Percentiles rank a stretch among this genome's conserved stretches.
Conservation (phyloP, 441 rosid genomes). For the Rhodomyrtus psidioides region DNA sequence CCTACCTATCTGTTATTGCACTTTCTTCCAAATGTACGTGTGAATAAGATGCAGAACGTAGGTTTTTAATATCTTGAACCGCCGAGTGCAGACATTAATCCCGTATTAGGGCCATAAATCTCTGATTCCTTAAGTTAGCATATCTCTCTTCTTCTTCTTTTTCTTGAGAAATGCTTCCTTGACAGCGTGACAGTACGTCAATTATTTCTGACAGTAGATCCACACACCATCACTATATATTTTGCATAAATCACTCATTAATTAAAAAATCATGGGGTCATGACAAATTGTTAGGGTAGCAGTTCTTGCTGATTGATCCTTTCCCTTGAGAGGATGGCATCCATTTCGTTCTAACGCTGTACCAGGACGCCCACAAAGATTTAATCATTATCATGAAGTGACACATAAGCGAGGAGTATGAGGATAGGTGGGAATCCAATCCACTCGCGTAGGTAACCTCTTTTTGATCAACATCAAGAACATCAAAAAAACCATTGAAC, state of each 20-base stretch:
- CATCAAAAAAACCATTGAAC: neutral
- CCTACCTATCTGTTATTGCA: no score
- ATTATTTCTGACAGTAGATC: no score
- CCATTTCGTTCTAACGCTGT: no score
- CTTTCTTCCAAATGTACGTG: neutral
- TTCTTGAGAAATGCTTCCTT: no score
- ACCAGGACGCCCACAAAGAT: neutral
- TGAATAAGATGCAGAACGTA: neutral
- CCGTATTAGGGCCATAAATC: neutral
- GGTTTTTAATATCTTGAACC: neutral
- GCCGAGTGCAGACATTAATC: neutral
- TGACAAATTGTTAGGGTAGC: no score
- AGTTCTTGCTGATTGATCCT: no score
- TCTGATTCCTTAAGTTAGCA: neutral
- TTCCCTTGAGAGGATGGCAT: no score
- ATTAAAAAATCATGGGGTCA: no score
- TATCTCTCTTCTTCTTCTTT: neutral
- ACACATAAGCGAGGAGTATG: neutral
- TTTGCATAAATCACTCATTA: no score
- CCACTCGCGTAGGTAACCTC: neutral
- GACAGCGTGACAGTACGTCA: no score
- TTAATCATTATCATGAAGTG: neutral
- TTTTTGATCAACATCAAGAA: neutral
- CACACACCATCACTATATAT: no score
- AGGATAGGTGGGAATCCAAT: neutral